Evolutionary conservation across 1,284 basidiomycete genomes (phyloP), one percentile per base, ranked within the genome.

Genomic region (Porogramme epimiltina): DNA sequence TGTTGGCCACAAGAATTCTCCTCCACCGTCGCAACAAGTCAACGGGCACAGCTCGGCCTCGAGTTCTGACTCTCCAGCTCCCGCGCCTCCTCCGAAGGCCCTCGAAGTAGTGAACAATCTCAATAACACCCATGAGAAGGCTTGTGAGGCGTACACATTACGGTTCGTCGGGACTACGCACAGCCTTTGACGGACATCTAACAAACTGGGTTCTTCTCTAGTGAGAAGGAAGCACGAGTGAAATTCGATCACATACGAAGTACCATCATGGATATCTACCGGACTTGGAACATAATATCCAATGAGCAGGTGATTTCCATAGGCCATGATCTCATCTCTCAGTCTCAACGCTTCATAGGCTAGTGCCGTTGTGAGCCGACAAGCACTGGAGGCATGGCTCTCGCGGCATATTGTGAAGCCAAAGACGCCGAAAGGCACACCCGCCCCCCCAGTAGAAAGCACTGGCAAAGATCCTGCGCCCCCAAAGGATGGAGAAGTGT

Each of bases 341-440:
- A 37, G 25, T 22, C 33, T 42, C 48, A 22, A 11, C 11, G 4
- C 13, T 5, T 39, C 20, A 20, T 52, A 89, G 82, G 75, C 80
- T 16, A 78, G 73, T 10, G 69, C 82, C 8, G 74, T 93, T 34
- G 76, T 84, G 24, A 83, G 82, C 62, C 77, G 78, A 54, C 70
- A 77, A 51, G 78, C 80, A 18, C 69, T 93, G 31, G 79, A 82
- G 58, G 66, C 63, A 11, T 93, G 88, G 85, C 59, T 92, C 9
- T 70, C 74, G 2, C 74, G 76, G 37, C 71, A 76, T 46, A 65
- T 77, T 13, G 51, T 48, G 23, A 62, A 62, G 39, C 56, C 49
- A 4, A 42, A 52, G 9, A 48, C 25, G 15, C 47, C 41, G 41
- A 59, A 56, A 43, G 31, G 24, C 37, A 50, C 52, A 22, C 25